phyloP scores from a whole-genome alignment of 352 stramenopile genomes.

The Phytophthora citrophthora region DNA sequence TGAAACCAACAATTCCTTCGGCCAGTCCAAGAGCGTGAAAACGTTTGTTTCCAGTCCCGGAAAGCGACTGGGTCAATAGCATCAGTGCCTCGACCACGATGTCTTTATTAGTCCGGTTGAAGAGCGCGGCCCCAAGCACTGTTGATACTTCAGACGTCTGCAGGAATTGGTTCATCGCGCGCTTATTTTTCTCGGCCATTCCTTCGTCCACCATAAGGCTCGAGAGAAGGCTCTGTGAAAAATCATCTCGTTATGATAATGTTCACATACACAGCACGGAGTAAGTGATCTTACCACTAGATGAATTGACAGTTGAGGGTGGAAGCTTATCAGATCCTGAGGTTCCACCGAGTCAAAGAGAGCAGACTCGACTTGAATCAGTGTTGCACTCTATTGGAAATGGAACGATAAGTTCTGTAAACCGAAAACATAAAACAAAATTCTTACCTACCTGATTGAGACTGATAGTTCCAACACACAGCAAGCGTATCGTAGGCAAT shows the following conservation, averaged over 20 bases:
- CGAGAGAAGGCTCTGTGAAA: conserved; percentile 62
- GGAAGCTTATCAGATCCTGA: conserved; percentile 57
- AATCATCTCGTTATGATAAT: conserved; percentile 2
- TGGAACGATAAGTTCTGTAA: not conserved
- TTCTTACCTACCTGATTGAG: conserved; percentile 67
- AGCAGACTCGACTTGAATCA: conserved; percentile 74
- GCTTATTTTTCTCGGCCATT: conserved; percentile 71
- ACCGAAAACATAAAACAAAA: not conserved
- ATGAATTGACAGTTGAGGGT: conserved; percentile 73
- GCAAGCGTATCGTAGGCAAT: conserved; percentile 48
- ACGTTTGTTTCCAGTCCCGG: conserved; percentile 57
- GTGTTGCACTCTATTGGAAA: conserved; percentile 51
- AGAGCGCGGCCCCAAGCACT: conserved; percentile 66
- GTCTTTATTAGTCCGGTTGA: conserved; percentile 69
- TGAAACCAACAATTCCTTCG: conserved; percentile 66
- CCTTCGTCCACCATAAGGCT: conserved; percentile 52
- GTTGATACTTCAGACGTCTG: conserved; percentile 72
- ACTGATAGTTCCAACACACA: conserved; percentile 67
- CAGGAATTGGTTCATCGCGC: conserved; percentile 73
- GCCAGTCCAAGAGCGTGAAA: conserved; percentile 68
- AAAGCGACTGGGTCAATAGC: conserved; percentile 59
- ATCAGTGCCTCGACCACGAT: conserved; percentile 70
- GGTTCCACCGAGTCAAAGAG: conserved; percentile 58
- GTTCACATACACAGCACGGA: not conserved
- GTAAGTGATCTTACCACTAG: conserved; percentile 53